Evolutionary conservation across 352 stramenopile genomes (phyloP), one percentile per base, ranked within the genome.

Genomic region (Pythium phragmitis): DNA sequence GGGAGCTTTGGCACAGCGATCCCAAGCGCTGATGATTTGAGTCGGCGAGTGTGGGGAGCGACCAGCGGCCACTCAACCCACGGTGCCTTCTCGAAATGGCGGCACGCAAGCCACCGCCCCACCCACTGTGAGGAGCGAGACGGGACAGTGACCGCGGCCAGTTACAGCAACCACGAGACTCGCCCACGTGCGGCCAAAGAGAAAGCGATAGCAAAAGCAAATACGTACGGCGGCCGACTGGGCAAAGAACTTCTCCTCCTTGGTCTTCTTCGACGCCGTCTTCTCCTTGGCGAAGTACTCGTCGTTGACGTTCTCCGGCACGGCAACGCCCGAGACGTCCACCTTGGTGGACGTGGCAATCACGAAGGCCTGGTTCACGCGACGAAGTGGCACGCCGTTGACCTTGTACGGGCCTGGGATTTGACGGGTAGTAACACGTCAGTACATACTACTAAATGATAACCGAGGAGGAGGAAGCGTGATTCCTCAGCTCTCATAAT

Each of bases 281-380:
- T 97, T 96, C 67, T 91, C 85, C 79, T 96, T 90, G 53, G 93
- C 91, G 84, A 99, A 99, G 87, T 99, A 99, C 61, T 86, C 88
- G 80, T 99, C 97, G 74, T 96, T 78, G 62, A 99, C 93, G 46
- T 88, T 85, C 56, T 65, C 62, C 13, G 96, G 89, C 65, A 99
- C 89, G 57, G 94, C 85, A 1, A 99, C 88, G 56, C 78, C 82
- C 43, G 79, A 82, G 30, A 99, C 79, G 75, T 98, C 93, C n/a
- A 99, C 81, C 78, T 97, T 98, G 58, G 96, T 98, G 42, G 90
- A 98, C 16, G 98, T 99, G 54, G 92, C 97, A 74, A 99, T 99
- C 36, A 99, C 97, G 79, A 98, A 99, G 17, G 94, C 89, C 84
- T 98, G 96, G 81, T 99, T 99, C 34, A 99, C 94, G 64, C 97